Conservation (phyloP, 2,329 filamentous ascomycete genomes). For the Penicillium decumbens region DNA sequence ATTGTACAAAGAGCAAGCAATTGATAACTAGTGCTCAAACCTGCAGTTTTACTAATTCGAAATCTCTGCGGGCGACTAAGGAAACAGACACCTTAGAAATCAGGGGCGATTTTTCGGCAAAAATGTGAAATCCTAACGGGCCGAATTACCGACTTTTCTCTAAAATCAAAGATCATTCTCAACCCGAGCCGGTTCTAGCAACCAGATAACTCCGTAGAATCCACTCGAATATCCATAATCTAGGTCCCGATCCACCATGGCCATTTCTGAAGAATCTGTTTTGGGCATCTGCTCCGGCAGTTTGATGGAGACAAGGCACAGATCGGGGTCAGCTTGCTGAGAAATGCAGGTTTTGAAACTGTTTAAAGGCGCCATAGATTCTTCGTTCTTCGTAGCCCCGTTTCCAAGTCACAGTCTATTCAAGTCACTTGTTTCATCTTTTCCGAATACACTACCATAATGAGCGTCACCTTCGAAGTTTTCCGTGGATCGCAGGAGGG, state of each 20-base stretch:
- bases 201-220: background rate
- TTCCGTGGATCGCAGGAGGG: constrained; percentile 27
- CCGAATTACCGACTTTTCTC: no score
- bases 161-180: background rate
- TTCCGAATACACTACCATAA: constrained; percentile 3
- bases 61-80: no score
- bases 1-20: no score
- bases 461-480: constrained; percentile 27
- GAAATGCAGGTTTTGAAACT: background rate
- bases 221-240: constrained; percentile 5
- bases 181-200: background rate
- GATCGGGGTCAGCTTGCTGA: no score
- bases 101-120: no score
- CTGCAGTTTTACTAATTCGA: no score
- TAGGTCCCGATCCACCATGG: background rate
- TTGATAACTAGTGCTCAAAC: no score
- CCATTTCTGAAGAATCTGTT: background rate
- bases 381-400: background rate
- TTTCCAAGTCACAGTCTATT: background rate
- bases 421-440: background rate
- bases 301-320: no score
- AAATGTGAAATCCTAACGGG: no score
- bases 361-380: constrained; percentile 4
- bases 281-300: background rate
- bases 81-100: no score